Percentiles rank a stretch among this genome's conserved stretches.
Evolutionary conservation across 2,329 filamentous ascomycete genomes (phyloP).

Genomic region (Clarireedia paspali): DNA sequence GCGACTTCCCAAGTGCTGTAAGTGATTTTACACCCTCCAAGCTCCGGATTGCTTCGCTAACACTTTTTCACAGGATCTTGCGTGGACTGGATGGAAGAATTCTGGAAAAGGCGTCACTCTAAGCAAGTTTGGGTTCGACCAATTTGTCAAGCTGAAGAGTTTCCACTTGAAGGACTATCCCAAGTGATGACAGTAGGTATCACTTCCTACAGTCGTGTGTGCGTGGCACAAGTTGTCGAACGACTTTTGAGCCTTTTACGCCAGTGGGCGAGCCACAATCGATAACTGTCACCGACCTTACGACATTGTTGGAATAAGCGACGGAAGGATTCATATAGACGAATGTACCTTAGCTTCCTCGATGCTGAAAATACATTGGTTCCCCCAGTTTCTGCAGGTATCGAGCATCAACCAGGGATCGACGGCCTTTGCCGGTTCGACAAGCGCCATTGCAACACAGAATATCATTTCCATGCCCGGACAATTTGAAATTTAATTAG

Average conservation of each 20-base stretch:
- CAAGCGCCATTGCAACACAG: conserved; percentile 2
- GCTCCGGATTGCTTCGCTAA: conserved; percentile 18
- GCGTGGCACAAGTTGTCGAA: conserved; percentile 7
- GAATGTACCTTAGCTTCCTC: conserved; percentile 1
- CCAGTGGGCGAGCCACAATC: conserved; percentile 4
- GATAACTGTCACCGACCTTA: background rate
- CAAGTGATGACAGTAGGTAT: conserved; percentile 31
- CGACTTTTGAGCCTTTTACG: conserved; percentile 4
- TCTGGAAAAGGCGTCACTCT: conserved; percentile 88
- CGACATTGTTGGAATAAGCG: conserved; percentile 1
- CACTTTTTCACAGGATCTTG: conserved; percentile 57
- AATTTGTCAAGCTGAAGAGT: conserved; percentile 95
- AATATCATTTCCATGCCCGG: background rate
- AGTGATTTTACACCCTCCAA: conserved; percentile 33
- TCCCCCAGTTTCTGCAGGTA: background rate
- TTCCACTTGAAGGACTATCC: conserved; percentile 83
- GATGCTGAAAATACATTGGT: background rate
- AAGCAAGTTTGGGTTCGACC: conserved; percentile 85
- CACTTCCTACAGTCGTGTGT: conserved; percentile 5
- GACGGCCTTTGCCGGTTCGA: conserved; percentile 6
- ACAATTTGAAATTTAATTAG: conserved; percentile 8
- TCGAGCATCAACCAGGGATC: conserved; percentile 5
- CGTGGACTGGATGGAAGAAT: conserved; percentile 98
- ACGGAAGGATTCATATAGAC: conserved; percentile 8
- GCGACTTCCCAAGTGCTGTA: conserved; percentile 86